Conservation (phyloP, 176 grass and related monocot genomes). For the Zea luxurians region DNA sequence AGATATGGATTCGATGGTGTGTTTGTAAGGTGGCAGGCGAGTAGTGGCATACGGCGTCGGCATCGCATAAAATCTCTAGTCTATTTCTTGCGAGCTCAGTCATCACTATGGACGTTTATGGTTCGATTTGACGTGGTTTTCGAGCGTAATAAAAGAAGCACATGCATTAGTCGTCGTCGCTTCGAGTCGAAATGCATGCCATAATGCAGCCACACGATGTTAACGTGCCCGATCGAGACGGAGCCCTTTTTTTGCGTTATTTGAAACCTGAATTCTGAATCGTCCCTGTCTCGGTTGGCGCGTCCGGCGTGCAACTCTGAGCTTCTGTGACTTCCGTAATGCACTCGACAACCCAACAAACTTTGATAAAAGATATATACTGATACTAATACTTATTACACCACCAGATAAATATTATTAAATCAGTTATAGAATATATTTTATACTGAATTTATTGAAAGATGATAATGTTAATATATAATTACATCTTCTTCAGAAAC, state of each 20-base stretch:
- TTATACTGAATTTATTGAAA: no score
- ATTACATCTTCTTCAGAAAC: no score
- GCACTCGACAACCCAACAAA: no score
- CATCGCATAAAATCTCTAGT: slow-evolving; percentile 1
- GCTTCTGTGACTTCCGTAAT: no score
- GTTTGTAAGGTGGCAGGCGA: slow-evolving; percentile 12
- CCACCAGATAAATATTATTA: no score
- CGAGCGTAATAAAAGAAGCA: not conserved
- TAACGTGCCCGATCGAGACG: not conserved
- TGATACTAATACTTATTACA: no score
- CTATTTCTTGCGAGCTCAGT: not conserved
- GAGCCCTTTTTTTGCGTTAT: no score
- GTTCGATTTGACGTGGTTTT: not conserved
- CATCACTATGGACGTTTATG: not conserved
- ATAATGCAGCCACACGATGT: not conserved
- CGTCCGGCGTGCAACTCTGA: not conserved
- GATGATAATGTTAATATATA: no score
- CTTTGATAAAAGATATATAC: no score
- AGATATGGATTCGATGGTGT: not conserved
- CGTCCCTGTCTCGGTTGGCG: not conserved
- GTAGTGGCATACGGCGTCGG: not conserved
- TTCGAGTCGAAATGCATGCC: not conserved
- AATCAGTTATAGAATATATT: no score
- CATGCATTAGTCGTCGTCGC: not conserved
- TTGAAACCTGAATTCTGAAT: not conserved